phyloP scores from a whole-genome alignment of 768 basidiomycete species.

The Roridomyces roridus region DNA sequence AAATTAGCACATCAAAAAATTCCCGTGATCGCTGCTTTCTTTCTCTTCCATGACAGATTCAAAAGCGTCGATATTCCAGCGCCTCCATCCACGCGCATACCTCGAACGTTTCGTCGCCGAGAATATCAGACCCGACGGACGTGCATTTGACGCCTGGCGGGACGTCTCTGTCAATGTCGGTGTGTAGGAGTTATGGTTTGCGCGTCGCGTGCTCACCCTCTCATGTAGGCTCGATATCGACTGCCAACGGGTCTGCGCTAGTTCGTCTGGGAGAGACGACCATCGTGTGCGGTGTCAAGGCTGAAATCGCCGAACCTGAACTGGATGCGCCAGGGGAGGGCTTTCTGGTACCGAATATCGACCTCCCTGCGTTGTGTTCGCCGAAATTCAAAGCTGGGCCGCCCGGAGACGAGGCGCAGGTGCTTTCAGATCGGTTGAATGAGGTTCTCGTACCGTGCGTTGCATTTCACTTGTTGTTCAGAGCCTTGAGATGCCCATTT shows the following conservation, averaged over 20 bases:
- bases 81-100: constrained; percentile 88
- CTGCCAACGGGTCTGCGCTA: constrained; percentile 91
- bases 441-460: constrained; percentile 78
- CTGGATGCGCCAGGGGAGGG: constrained; percentile 76
- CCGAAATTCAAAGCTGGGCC: constrained; percentile 96
- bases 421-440: constrained; percentile 83
- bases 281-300: constrained; percentile 94
- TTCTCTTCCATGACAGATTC: constrained; percentile 23
- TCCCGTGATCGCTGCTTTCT: constrained; percentile 12
- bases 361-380: constrained; percentile 92
- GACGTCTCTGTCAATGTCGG: constrained; percentile 82
- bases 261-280: constrained; percentile 94
- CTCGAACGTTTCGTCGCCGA: constrained; percentile 86
- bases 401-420: constrained; percentile 92
- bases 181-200: constrained; percentile 42
- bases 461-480: neutral
- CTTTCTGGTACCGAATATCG: constrained; percentile 92
- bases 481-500: neutral
- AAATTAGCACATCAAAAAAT: neutral
- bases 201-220: neutral
- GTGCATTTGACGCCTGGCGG: constrained; percentile 72
- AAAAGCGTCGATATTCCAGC: constrained; percentile 74
- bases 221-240: constrained; percentile 84
- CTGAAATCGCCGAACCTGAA: constrained; percentile 92
- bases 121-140: constrained; percentile 82